phyloP scores from a whole-genome alignment of 306 rosid species.

The Senna tora region DNA sequence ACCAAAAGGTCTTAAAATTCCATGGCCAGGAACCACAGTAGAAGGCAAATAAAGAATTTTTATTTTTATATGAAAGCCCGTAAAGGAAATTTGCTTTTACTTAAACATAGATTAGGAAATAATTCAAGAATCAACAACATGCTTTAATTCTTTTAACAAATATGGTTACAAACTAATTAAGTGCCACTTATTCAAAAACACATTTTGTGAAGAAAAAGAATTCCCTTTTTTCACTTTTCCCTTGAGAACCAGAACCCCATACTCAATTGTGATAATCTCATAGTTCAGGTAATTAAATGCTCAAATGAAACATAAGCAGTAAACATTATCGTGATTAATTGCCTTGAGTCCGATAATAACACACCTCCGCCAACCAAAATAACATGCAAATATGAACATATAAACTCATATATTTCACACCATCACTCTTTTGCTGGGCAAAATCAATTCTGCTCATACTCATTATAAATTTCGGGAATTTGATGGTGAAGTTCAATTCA shows the following conservation, averaged over 20 bases:
- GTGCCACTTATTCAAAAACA: neutral
- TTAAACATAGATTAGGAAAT: neutral
- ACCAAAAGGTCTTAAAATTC: neutral
- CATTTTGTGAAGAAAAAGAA: neutral
- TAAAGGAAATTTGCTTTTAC: neutral
- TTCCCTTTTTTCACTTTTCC: neutral
- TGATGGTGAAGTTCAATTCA: constrained; percentile 1
- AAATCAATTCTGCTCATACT: neutral
- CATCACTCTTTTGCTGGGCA: neutral
- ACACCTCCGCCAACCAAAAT: constrained; percentile 21
- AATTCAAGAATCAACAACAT: neutral
- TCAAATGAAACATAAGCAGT: constrained; percentile 18
- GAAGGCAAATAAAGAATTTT: neutral
- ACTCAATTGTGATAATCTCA: constrained; percentile 23
- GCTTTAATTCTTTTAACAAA: too few relatives aligned
- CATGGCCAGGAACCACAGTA: neutral
- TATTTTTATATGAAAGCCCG: too few relatives aligned
- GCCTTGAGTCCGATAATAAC: constrained; percentile 23
- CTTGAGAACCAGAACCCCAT: neutral
- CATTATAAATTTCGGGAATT: constrained; percentile 26
- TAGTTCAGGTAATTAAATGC: constrained; percentile 16
- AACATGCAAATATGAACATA: neutral
- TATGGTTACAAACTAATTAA: too few relatives aligned
- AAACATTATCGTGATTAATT: neutral
- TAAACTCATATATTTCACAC: neutral